Percentiles rank a stretch among this genome's conserved stretches.
phyloP scores from a whole-genome alignment of 78 protist genomes.

The Cavenderia fasciculata region DNA sequence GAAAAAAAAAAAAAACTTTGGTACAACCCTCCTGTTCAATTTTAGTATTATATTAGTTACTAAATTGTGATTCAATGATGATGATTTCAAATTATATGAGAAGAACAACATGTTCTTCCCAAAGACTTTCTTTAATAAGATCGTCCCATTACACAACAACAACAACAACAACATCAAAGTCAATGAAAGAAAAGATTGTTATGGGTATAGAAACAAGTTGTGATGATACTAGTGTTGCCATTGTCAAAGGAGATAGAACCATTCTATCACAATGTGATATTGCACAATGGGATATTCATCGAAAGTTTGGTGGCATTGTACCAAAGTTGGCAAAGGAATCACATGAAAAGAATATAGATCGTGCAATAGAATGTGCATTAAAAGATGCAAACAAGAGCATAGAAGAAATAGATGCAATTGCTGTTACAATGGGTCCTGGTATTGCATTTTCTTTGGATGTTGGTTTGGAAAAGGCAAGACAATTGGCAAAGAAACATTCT shows the following conservation, averaged over 20 bases:
- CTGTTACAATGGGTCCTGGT: conserved; percentile 88
- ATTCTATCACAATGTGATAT: conserved; percentile 27
- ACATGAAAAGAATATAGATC: conserved; percentile 44
- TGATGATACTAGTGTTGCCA: conserved; percentile 87
- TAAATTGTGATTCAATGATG: too few relatives aligned
- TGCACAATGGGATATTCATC: conserved; percentile 75
- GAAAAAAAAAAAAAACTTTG: conserved; percentile 1
- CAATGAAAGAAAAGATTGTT: too few relatives aligned
- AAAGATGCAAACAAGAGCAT: not conserved
- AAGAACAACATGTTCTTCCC: too few relatives aligned
- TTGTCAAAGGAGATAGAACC: conserved; percentile 51
- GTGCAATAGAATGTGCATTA: conserved; percentile 28
- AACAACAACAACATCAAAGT: not conserved
- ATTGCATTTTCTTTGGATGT: conserved; percentile 61
- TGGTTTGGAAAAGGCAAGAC: conserved; percentile 53
- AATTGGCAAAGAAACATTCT: not conserved
- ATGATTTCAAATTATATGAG: too few relatives aligned
- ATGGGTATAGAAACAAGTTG: conserved; percentile 88
- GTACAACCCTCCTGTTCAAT: not conserved
- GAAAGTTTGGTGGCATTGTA: conserved; percentile 75
- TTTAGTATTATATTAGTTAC: not conserved
- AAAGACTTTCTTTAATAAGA: too few relatives aligned
- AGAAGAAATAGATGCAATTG: conserved; percentile 73
- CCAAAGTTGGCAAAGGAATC: conserved; percentile 70
- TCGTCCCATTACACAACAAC: too few relatives aligned